Evolutionary conservation across 208 protist genomes (phyloP).

Genomic region (Leishmania tarentolae): DNA sequence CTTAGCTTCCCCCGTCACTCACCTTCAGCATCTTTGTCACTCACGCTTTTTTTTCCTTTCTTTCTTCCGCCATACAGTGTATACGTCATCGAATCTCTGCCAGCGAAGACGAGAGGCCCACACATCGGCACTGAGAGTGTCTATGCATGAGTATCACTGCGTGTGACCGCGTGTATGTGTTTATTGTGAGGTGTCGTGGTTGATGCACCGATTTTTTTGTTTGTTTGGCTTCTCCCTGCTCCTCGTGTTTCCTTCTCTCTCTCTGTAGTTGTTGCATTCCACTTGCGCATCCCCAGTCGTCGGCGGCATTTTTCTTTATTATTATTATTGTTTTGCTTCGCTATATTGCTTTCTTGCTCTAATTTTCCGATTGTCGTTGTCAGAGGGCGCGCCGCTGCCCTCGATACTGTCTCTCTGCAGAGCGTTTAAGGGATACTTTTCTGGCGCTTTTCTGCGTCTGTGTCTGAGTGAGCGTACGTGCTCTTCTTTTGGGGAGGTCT

Average conservation of each 20-base stretch:
- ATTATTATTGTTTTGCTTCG: too few relatives aligned
- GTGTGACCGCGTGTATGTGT: neutral
- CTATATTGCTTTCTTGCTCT: neutral
- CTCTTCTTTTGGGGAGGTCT: too few relatives aligned
- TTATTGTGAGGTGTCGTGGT: neutral
- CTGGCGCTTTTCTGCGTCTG: neutral
- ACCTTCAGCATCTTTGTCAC: neutral
- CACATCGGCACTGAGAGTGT: neutral
- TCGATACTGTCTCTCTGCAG: neutral
- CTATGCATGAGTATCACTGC: neutral
- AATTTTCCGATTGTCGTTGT: neutral
- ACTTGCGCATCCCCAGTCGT: too few relatives aligned
- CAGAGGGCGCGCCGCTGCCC: neutral
- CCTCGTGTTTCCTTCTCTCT: neutral
- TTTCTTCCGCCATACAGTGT: neutral
- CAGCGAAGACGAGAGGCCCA: neutral
- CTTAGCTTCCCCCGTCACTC: neutral
- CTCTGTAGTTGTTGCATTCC: conserved; percentile 16
- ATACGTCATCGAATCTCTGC: neutral
- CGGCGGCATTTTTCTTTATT: too few relatives aligned
- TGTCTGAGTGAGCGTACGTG: neutral
- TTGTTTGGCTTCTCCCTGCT: neutral
- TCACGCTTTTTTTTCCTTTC: neutral
- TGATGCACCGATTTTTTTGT: neutral
- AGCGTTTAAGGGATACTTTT: neutral